Evolutionary conservation across 2,329 filamentous ascomycete species (phyloP), one percentile per base, ranked within the genome.

Genomic region (Oidium heveae): DNA sequence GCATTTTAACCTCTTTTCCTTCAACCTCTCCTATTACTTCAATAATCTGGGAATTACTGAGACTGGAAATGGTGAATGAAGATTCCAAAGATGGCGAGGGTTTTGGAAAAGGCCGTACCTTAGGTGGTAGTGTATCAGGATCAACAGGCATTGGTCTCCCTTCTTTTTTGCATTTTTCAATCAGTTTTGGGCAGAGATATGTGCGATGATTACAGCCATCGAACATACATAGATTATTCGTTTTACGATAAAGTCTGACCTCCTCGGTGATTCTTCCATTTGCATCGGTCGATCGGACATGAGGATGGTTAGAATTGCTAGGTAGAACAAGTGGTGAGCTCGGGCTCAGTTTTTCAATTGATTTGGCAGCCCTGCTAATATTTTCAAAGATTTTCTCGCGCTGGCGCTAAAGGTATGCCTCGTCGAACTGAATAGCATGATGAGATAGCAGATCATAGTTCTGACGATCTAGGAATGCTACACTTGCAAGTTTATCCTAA

Each of bases 181-280:
- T 53, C 9, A 53, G 15, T 12, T 22, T 15, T 24, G 13, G 52
- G 37, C 52, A 53, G 4, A 43, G 52, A 22, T 53, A 20, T 9
- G 52, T 53, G 9, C 10, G 52, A n/a, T 53, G 37, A 44, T 53
- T 53, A 20, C 52, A 18, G 13, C 52, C 20, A 41, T 53, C 52
- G 20, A 53, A 53, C 22, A 53, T 28, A 44, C 52, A 44, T n/a
- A 53, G 20, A 20, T 53, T 53, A 20, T 44, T 53, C 8, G 24
- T 32, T 24, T 44, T 41, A 12, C 46, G 20, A 15, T 49, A 49
- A 28, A 32, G 9, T 49, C 22, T 49, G n/a, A 49, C 22, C 10
- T 49, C 20, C 32, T 49, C 9, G 20, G 9, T 28, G 7, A 49
- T 28, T 18, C n/a, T 49, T 2, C 46, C 46, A 49, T 49, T 15